Conservation (phyloP, 2,329 filamentous ascomycete genomes). For the Lasiodiplodia theobromae region DNA sequence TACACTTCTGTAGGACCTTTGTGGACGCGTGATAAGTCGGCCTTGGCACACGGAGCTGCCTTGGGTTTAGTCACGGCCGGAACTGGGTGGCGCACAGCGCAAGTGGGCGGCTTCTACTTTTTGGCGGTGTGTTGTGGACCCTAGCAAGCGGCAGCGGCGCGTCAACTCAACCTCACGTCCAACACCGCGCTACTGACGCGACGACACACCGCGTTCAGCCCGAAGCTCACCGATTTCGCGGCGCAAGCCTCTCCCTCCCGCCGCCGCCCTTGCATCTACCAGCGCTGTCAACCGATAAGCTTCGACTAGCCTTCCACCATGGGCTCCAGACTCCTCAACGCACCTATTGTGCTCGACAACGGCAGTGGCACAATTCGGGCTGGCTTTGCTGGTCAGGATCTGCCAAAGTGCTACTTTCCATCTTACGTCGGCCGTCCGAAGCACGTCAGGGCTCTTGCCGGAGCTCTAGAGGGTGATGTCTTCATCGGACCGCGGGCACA, state of each 20-base stretch:
- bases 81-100: background rate
- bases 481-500: constrained; percentile 95
- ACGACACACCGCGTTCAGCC: constrained; percentile 21
- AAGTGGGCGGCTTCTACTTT: constrained; percentile 5
- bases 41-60: constrained; percentile 1
- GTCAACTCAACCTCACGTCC: constrained; percentile 14
- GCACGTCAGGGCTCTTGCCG: constrained; percentile 92
- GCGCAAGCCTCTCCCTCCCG: constrained; percentile 5
- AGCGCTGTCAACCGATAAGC: constrained; percentile 11
- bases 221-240: constrained; percentile 6
- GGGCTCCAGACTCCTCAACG: constrained; percentile 84
- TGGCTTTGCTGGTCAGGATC: constrained; percentile 93
- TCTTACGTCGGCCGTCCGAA: constrained; percentile 97
- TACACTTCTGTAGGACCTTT: background rate
- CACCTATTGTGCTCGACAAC: constrained; percentile 98
- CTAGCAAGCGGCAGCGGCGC: constrained; percentile 23
- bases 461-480: constrained; percentile 92
- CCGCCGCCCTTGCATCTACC: constrained; percentile 19
- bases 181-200: constrained; percentile 5
- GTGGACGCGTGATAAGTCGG: constrained; percentile 3
- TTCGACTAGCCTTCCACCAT: constrained; percentile 7
- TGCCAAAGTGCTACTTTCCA: constrained; percentile 96
- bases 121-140: constrained; percentile 19
- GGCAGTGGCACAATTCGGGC: constrained; percentile 97
- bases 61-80: constrained; percentile 6